Conservation (phyloP, 2,329 filamentous ascomycete genomes). For the Phialemoniopsis sp. region DNA sequence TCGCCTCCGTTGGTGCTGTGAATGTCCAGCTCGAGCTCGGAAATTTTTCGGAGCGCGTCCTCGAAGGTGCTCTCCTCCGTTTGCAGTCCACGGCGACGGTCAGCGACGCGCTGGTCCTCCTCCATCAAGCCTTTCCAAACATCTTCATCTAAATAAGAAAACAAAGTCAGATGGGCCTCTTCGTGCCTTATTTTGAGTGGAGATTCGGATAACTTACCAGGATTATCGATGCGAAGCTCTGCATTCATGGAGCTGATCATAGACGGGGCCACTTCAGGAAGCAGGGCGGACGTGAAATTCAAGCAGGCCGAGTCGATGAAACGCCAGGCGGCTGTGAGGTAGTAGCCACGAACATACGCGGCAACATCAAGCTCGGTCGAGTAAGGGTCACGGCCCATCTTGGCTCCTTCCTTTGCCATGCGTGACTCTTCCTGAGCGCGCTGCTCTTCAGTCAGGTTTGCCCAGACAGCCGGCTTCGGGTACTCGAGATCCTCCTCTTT, state of each 20-base stretch:
- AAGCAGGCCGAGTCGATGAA: slow-evolving; percentile 56
- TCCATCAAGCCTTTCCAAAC: no score
- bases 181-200: no score
- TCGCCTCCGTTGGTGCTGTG: no score
- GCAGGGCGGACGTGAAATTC: slow-evolving; percentile 42
- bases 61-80: no score
- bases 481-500: slow-evolving; percentile 17
- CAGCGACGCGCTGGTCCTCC: no score
- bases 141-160: no score
- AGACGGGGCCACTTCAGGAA: slow-evolving; percentile 25
- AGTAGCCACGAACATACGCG: slow-evolving; percentile 63
- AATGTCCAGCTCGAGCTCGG: no score
- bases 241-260: slow-evolving; percentile 35
- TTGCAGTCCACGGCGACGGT: no score
- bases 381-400: slow-evolving; percentile 55
- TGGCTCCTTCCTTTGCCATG: slow-evolving; percentile 34
- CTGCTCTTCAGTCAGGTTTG: slow-evolving; percentile 44
- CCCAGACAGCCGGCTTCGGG: slow-evolving; percentile 27
- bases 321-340: slow-evolving; percentile 59
- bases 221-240: slow-evolving; percentile 32
- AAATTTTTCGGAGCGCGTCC: no score
- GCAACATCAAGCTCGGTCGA: slow-evolving; percentile 57
- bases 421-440: slow-evolving; percentile 35
- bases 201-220: slow-evolving; percentile 15
- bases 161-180: no score